Base-by-base conservation (phyloP, 2,329 filamentous ascomycete species). In the Aspergillus ochraceoroseus region DNA sequence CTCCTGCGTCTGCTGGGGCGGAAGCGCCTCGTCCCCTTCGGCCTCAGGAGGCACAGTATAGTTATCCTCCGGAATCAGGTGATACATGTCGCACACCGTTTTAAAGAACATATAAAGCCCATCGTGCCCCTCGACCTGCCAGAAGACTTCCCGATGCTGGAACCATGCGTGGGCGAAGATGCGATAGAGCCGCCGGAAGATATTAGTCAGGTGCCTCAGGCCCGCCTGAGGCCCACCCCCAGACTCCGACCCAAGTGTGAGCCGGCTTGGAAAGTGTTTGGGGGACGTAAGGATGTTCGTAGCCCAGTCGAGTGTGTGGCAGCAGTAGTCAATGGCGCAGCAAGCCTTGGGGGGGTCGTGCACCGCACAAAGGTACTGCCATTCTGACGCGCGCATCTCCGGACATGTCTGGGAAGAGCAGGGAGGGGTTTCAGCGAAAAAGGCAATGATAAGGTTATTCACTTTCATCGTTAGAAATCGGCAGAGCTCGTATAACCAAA, bases 111-210 rank as follows among this genome's bases (percentile, higher is more conserved):
- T 79, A 62, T 98, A 98, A 7, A 98, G 70, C 0, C 92, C 92
- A n/a, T 87, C 87, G 61, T 88, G 80, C 7, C 79, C 79, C 67
- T 98, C 92, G 1, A 96, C 83, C 27, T 85, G 81, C 88, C 90
- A 96, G 64, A 96, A 98, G 38, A 95, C 87, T 40, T 85, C 84
- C 31, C 89, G 80, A 64, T 98, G 92, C 67, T 95, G 88, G 64
- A 95, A 98, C 92, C 92, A 98, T 5, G 92, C 92, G 62, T 98
- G 92, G 32, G 92, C 92, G 61, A 96, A 98, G 66, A 98, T 96
- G 45, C 92, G 80, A 65, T 98, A 94, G 34, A 96, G 78, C 9
- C 92, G 79, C 41, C 92, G 79, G 66, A 98, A 96, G 41, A 98
- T 90, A 63, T 95, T 96, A 54, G 90, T 85, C 44, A 98, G 73